Evolutionary conservation across 306 rosid species (phyloP).

Genomic region (Gynostemma pentaphyllum): DNA sequence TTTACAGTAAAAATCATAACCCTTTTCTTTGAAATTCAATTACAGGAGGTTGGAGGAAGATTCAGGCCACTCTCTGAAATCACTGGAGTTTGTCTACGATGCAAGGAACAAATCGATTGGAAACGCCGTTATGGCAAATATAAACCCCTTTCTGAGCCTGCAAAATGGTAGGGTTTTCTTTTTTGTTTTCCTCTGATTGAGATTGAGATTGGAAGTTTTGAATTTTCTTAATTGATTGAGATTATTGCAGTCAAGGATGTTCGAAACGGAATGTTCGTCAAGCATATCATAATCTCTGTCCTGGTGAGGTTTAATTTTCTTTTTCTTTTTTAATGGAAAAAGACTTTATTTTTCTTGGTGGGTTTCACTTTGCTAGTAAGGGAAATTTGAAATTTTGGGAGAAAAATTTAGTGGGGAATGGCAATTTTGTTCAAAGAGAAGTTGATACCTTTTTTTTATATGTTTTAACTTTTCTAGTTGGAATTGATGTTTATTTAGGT

Average conservation of each 20-base stretch:
- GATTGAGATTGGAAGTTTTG: background rate
- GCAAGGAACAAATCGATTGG: constrained; percentile 86
- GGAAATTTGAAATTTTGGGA: background rate
- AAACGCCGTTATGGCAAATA: constrained; percentile 85
- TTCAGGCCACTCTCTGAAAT: constrained; percentile 63
- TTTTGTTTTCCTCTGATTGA: background rate
- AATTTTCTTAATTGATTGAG: background rate
- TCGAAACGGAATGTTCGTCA: constrained; percentile 82
- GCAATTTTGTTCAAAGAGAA: background rate
- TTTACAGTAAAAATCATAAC: too few relatives aligned
- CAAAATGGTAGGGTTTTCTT: constrained; percentile 56
- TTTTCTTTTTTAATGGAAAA: too few relatives aligned
- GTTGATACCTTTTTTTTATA: background rate
- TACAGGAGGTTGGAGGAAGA: constrained; percentile 79
- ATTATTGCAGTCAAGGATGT: constrained; percentile 58
- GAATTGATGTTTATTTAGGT: constrained; percentile 32
- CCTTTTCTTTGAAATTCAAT: background rate
- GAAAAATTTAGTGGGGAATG: background rate
- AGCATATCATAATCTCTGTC: constrained; percentile 74
- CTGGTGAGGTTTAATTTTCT: constrained; percentile 24
- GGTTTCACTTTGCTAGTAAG: background rate
- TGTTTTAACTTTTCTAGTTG: background rate
- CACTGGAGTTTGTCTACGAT: constrained; percentile 81
- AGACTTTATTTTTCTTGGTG: background rate
- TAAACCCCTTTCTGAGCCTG: constrained; percentile 67